Percentiles rank a stretch among this genome's conserved stretches.
phyloP scores from a whole-genome alignment of 768 basidiomycete genomes.

The Suillus luteus region DNA sequence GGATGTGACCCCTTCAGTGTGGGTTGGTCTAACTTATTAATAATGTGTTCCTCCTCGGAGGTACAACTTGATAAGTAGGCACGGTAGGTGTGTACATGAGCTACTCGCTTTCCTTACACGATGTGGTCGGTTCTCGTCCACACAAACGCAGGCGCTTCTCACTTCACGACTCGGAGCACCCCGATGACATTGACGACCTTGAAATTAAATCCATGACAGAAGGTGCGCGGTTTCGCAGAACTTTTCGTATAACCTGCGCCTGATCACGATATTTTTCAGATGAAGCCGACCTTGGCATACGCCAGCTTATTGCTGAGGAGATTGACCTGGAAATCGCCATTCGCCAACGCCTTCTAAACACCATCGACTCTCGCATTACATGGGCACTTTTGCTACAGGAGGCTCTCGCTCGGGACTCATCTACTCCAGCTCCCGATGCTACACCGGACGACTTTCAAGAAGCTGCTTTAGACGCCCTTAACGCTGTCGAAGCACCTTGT shows the following conservation, averaged over 20 bases:
- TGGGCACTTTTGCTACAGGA: constrained; percentile 47
- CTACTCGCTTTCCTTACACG: constrained; percentile 19
- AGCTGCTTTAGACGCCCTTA: constrained; percentile 45
- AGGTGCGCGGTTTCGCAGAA: constrained; percentile 19
- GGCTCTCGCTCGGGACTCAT: constrained; percentile 27
- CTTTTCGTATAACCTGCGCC: background rate
- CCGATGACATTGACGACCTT: constrained; percentile 15
- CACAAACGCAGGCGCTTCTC: constrained; percentile 17
- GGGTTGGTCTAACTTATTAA: background rate
- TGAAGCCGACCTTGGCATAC: constrained; percentile 20
- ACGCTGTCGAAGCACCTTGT: constrained; percentile 42
- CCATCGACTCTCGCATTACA: constrained; percentile 45
- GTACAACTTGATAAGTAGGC: background rate
- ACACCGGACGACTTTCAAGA: constrained; percentile 36
- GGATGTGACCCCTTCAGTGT: background rate
- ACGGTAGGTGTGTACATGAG: constrained; percentile 29
- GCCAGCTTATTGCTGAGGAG: constrained; percentile 36
- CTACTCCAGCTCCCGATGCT: constrained; percentile 17
- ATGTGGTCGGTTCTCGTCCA: constrained; percentile 18
- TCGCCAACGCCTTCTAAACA: constrained; percentile 41
- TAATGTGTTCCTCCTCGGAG: background rate
- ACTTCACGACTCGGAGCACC: constrained; percentile 11
- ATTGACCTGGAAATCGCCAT: constrained; percentile 46
- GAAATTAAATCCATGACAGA: constrained; percentile 16
- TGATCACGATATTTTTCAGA: constrained; percentile 5